These are phyloP conservation scores for Stachybotrys chlorohalonatus DNA, from an alignment of 2,329 filamentous ascomycete species.

Conservation along the genomic window DNA sequence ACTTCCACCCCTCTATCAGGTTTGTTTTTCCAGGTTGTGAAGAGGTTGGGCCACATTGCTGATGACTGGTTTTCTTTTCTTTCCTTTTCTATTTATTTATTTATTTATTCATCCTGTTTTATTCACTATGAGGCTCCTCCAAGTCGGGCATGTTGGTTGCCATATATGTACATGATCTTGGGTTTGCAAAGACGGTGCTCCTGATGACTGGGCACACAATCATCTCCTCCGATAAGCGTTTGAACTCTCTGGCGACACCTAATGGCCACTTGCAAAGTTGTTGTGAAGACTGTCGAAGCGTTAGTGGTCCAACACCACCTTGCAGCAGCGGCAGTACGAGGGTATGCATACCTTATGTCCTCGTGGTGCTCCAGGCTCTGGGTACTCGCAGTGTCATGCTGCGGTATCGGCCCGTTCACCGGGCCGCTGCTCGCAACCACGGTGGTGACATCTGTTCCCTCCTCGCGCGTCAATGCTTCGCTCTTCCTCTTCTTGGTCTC, in stretches of 20 bases:
- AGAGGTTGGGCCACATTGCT: too few species aligned
- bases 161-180: neutral
- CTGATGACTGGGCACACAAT: neutral
- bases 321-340: neutral
- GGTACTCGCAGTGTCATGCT: neutral
- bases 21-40: too few species aligned
- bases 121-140: neutral
- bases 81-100: too few species aligned
- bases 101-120: too few species aligned
- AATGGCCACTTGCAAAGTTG: conserved; percentile 3
- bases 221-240: neutral
- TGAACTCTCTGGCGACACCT: neutral
- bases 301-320: neutral
- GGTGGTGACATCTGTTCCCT: conserved; percentile 1
- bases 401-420: conserved; percentile 39
- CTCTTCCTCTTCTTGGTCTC: conserved; percentile 44
- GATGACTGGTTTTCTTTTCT: too few species aligned
- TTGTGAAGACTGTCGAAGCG: conserved; percentile 3
- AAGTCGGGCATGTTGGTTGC: neutral
- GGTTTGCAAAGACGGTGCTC: neutral
- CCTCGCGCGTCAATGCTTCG: neutral
- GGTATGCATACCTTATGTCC: conserved; percentile 19
- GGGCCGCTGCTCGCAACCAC: conserved; percentile 28
- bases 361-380: conserved; percentile 12
- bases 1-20: too few species aligned